Percentiles rank a stretch among this genome's conserved stretches.
Evolutionary conservation across 2,329 filamentous ascomycete species (phyloP).

Genomic region (Xylariaceae sp.): DNA sequence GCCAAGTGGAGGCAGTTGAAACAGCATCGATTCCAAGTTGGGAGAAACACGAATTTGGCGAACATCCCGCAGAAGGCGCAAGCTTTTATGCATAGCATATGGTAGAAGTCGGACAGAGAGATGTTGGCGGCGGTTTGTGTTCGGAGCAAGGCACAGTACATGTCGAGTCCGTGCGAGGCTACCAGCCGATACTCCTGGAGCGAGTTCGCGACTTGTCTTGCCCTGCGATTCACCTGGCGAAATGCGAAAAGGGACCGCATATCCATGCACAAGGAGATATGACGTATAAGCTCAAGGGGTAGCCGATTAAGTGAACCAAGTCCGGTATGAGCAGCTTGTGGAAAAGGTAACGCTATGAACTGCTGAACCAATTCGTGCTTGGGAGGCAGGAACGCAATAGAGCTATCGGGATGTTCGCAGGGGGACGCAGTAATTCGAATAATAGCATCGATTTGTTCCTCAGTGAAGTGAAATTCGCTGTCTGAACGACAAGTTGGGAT

Average conservation of each 20-base stretch:
- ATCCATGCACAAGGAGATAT: constrained; percentile 38
- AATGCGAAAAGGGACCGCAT: constrained; percentile 43
- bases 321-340: constrained; percentile 24
- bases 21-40: constrained; percentile 13
- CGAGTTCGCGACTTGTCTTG: constrained; percentile 33
- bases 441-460: constrained; percentile 34
- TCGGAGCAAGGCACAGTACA: constrained; percentile 40
- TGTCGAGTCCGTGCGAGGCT: constrained; percentile 34
- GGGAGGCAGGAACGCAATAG: constrained; percentile 42
- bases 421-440: constrained; percentile 38
- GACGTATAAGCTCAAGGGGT: constrained; percentile 41
- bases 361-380: constrained; percentile 35
- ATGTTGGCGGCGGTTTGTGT: constrained; percentile 34
- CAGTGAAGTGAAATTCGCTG: constrained; percentile 1
- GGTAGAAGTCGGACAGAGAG: constrained; percentile 34
- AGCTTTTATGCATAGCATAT: constrained; percentile 34
- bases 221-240: constrained; percentile 37
- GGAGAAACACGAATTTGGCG: constrained; percentile 9
- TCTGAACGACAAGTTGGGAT: constrained; percentile 4
- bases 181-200: constrained; percentile 36
- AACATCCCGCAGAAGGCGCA: constrained; percentile 9
- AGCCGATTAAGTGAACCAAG: constrained; percentile 39
- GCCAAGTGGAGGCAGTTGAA: neutral
- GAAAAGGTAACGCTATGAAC: constrained; percentile 41
- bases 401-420: constrained; percentile 36